These are phyloP conservation scores for Gloeopeniophorella convolvens DNA, from an alignment of 768 basidiomycete species.

Conservation along the genomic window DNA sequence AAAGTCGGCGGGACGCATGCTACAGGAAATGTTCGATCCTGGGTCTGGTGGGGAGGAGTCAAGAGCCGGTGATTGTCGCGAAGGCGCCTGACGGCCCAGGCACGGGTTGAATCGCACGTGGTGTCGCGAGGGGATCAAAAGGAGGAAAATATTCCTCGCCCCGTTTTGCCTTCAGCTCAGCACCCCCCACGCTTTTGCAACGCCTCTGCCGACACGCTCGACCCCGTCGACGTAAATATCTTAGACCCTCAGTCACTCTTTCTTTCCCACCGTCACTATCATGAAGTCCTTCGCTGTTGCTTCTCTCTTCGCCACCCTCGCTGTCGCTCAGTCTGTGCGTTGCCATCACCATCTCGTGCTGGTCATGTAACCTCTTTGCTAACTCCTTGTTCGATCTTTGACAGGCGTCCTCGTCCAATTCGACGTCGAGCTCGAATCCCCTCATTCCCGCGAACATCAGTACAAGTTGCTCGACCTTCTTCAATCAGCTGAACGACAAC, in stretches of 20 bases:
- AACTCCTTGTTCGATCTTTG: conserved; percentile 16
- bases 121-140: too few species aligned
- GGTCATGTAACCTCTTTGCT: conserved; percentile 26
- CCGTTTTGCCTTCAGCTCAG: too few species aligned
- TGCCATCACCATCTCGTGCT: not conserved
- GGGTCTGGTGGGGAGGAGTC: too few species aligned
- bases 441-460: conserved; percentile 68
- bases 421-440: conserved; percentile 34
- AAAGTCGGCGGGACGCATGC: too few species aligned
- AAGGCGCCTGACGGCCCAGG: too few species aligned
- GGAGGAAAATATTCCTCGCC: too few species aligned
- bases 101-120: too few species aligned
- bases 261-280: conserved; percentile 28
- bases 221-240: not conserved
- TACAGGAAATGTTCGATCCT: too few species aligned
- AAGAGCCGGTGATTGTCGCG: too few species aligned
- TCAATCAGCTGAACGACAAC: conserved; percentile 59
- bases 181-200: not conserved
- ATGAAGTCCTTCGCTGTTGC: conserved; percentile 49
- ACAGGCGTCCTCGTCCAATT: conserved; percentile 20
- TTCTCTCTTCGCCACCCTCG: conserved; percentile 45
- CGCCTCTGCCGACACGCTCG: not conserved
- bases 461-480: conserved; percentile 47
- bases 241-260: conserved; percentile 8
- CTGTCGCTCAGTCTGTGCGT: conserved; percentile 38